Percentiles rank a stretch among this genome's conserved stretches.
Evolutionary conservation across 768 basidiomycete species (phyloP).

Genomic region (Suillus discolor): DNA sequence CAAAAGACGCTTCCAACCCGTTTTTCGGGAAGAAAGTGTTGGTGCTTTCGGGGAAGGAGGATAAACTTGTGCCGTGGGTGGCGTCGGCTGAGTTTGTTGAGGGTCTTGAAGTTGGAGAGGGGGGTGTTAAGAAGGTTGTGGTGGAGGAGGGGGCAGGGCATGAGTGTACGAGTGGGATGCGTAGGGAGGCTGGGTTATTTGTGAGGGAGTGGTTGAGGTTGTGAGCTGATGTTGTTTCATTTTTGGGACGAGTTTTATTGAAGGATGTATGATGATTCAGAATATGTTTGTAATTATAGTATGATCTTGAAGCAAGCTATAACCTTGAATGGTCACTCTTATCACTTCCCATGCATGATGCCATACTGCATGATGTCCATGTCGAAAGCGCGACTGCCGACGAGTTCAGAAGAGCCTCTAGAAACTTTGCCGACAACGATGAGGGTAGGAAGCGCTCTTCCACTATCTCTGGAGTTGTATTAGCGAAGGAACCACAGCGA

Average conservation of each 20-base stretch:
- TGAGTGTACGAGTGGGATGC: slow-evolving; percentile 62
- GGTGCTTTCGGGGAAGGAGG: slow-evolving; percentile 66
- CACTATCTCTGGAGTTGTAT: too few species aligned
- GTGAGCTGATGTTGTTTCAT: neutral
- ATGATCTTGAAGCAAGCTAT: too few species aligned
- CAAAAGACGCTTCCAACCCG: slow-evolving; percentile 48
- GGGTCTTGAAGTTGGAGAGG: slow-evolving; percentile 49
- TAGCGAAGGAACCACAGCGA: too few species aligned
- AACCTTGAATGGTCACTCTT: too few species aligned
- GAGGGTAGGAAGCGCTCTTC: too few species aligned
- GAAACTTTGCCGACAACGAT: too few species aligned
- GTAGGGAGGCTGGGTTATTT: slow-evolving; percentile 41
- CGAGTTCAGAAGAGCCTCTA: too few species aligned
- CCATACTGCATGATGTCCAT: too few species aligned
- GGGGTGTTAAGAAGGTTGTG: slow-evolving; percentile 58
- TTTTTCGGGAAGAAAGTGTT: slow-evolving; percentile 76
- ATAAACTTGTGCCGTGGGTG: slow-evolving; percentile 69
- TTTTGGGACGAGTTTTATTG: neutral
- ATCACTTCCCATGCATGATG: too few species aligned
- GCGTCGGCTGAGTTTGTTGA: slow-evolving; percentile 59
- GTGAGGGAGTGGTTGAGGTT: slow-evolving; percentile 27
- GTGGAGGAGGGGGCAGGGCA: slow-evolving; percentile 64
- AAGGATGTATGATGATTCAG: neutral
- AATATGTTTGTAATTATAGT: too few species aligned
- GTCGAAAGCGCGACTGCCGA: too few species aligned